Evolutionary conservation across 2,329 filamentous ascomycete species (phyloP).

Genomic region (Trichophyton schoenleinii): DNA sequence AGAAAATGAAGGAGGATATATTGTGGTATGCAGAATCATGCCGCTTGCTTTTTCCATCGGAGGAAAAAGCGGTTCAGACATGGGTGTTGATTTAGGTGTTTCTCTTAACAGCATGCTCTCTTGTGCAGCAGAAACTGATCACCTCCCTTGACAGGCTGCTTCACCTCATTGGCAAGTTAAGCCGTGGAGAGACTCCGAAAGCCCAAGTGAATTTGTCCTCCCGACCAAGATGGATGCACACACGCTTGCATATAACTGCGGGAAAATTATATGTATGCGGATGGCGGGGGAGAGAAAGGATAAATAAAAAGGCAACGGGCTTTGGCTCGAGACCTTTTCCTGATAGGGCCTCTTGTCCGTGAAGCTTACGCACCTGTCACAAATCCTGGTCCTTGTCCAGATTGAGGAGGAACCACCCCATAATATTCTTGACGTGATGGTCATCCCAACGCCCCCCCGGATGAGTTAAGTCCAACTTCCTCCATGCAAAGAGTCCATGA

Average conservation of each 20-base stretch:
- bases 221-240: not conserved
- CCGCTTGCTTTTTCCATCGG: not conserved
- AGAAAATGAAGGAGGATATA: not conserved
- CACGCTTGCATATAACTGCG: not conserved
- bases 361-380: slow-evolving; percentile 1
- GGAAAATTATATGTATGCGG: not conserved
- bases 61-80: not conserved
- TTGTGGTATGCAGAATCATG: not conserved
- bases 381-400: not conserved
- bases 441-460: not conserved
- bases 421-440: not conserved
- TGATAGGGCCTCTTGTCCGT: slow-evolving; percentile 3
- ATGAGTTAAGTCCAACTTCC: not conserved
- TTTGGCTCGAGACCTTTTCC: slow-evolving; percentile 1
- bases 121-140: not conserved
- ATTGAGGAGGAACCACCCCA: not conserved
- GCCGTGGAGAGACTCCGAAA: slow-evolving; percentile 1
- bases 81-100: not conserved
- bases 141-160: not conserved
- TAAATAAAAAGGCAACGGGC: not conserved
- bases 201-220: not conserved
- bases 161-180: not conserved
- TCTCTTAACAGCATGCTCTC: not conserved
- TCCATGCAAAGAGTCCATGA: not conserved
- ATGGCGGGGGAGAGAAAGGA: not conserved